Evolutionary conservation across 78 protist genomes (phyloP).

Genomic region (Dictyostelium purpureum): DNA sequence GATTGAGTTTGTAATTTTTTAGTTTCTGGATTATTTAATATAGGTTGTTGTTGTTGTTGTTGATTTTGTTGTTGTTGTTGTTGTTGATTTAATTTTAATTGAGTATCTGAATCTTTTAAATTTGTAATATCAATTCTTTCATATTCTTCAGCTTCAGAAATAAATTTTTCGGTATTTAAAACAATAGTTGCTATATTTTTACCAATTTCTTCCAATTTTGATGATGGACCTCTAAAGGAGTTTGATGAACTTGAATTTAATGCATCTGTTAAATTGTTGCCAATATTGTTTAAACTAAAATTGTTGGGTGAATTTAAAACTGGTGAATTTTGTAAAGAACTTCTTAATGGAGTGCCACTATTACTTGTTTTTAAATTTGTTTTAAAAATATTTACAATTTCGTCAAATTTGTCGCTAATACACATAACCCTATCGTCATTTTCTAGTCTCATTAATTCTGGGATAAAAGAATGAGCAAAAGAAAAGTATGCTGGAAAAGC

Average conservation of each 20-base stretch:
- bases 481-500: conserved; percentile 64
- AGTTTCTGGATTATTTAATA: background rate
- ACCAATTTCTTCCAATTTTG: conserved; percentile 1
- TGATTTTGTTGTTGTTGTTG: background rate
- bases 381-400: conserved; percentile 21
- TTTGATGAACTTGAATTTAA: too few relatives aligned
- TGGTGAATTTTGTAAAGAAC: background rate
- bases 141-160: conserved; percentile 35
- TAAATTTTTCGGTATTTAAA: conserved; percentile 44
- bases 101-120: background rate
- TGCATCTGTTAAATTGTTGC: background rate
- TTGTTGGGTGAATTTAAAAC: background rate
- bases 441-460: conserved; percentile 43
- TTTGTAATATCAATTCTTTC: conserved; percentile 2
- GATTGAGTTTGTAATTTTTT: background rate
- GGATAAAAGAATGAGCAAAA: conserved; percentile 42
- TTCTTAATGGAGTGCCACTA: too few relatives aligned
- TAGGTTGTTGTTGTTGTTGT: conserved; percentile 1
- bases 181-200: conserved; percentile 47
- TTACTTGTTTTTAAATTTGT: too few relatives aligned
- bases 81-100: background rate
- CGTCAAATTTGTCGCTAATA: conserved; percentile 42
- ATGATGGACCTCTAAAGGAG: background rate
- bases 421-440: conserved; percentile 61
- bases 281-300: background rate